A percentile compares a stretch with the other conserved stretches of the same genome.
Conservation (phyloP, 352 stramenopile species). For the Phytophthora megakarya region DNA sequence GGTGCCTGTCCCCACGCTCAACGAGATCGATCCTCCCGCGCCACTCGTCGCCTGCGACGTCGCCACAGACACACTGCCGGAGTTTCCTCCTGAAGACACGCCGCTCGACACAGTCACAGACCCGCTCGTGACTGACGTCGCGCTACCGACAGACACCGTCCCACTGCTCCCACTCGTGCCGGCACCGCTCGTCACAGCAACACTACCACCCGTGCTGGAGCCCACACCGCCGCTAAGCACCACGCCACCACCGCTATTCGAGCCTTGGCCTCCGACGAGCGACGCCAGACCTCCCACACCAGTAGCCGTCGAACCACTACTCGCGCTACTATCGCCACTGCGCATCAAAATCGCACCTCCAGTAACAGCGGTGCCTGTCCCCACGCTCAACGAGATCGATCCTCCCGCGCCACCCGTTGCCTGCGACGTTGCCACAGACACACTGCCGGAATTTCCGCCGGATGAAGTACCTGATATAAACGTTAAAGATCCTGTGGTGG, state of each 20-base stretch:
- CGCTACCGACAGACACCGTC: too few relatives aligned
- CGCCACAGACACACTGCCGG: background rate
- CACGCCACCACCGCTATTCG: background rate
- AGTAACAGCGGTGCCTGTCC: background rate
- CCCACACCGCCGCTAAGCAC: too few relatives aligned
- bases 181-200: too few relatives aligned
- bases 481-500: constrained; percentile 20
- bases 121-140: background rate
- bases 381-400: constrained; percentile 12
- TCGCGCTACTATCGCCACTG: background rate
- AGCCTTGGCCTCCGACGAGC: too few relatives aligned
- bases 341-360: background rate
- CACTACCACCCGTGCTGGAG: too few relatives aligned
- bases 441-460: constrained; percentile 10
- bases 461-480: constrained; percentile 12
- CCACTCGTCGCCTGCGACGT: background rate
- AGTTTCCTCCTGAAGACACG: background rate
- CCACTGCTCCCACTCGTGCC: too few relatives aligned
- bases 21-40: background rate
- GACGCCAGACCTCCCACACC: constrained; percentile 3
- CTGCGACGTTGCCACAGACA: constrained; percentile 5
- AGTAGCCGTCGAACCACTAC: background rate
- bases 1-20: background rate
- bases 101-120: background rate
- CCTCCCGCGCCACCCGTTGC: constrained; percentile 5